Evolutionary conservation across 768 basidiomycete species (phyloP).

Genomic region (Lactarius akahatsu): DNA sequence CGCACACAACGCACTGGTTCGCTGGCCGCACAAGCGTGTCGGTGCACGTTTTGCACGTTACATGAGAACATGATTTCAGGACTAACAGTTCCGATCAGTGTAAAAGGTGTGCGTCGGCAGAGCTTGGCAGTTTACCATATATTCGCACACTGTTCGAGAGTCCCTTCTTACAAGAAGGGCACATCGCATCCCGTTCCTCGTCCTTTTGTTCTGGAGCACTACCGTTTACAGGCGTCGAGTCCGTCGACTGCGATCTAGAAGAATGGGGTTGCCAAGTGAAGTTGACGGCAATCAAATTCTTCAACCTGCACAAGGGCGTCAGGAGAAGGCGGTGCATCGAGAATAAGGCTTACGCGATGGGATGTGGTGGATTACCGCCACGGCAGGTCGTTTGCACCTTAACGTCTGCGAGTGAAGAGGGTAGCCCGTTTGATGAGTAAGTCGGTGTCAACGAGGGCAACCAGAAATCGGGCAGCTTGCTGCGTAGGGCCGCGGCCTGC

Average conservation of each 20-base stretch:
- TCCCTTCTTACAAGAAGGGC: slow-evolving; percentile 83
- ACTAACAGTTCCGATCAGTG: slow-evolving; percentile 43
- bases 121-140: slow-evolving; percentile 51
- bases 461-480: slow-evolving; percentile 97
- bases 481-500: slow-evolving; percentile 78
- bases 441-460: slow-evolving; percentile 90
- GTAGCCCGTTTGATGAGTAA: slow-evolving; percentile 59
- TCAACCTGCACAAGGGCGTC: slow-evolving; percentile 55
- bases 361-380: slow-evolving; percentile 75
- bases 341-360: slow-evolving; percentile 57
- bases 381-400: slow-evolving; percentile 89
- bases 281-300: slow-evolving; percentile 77
- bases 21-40: slow-evolving; percentile 79
- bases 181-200: slow-evolving; percentile 65
- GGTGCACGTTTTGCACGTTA: slow-evolving; percentile 87
- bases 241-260: slow-evolving; percentile 32
- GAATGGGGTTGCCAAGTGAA: slow-evolving; percentile 58
- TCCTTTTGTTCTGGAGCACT: slow-evolving; percentile 45
- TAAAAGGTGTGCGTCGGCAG: slow-evolving; percentile 4
- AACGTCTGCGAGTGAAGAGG: slow-evolving; percentile 69
- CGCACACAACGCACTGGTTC: slow-evolving; percentile 87
- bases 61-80: slow-evolving; percentile 86
- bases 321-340: slow-evolving; percentile 16
- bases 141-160: slow-evolving; percentile 76
- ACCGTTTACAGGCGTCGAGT: slow-evolving; percentile 38